Conservation (phyloP, 768 basidiomycete genomes). For the Russula compacta region DNA sequence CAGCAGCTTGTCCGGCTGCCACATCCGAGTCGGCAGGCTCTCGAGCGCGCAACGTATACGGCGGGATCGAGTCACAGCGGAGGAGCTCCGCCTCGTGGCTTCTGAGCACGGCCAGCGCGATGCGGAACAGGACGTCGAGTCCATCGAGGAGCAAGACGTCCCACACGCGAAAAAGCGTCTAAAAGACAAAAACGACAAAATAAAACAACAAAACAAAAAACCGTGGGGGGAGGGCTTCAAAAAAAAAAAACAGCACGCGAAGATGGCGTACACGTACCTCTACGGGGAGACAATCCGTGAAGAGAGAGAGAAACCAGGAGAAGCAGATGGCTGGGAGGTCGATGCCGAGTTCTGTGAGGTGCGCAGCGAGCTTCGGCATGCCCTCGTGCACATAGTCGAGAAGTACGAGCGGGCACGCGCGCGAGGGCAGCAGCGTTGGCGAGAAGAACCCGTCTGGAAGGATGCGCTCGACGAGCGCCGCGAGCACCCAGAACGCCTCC, state of each 20-base stretch:
- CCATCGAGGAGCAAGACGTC: slow-evolving; percentile 93
- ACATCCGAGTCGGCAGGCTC: slow-evolving; percentile 85
- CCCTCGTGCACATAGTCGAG: slow-evolving; percentile 77
- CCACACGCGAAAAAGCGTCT: slow-evolving; percentile 96
- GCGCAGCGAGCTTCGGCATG: slow-evolving; percentile 63
- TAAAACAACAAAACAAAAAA: not conserved
- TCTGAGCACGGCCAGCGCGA: slow-evolving; percentile 80
- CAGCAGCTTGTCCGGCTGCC: slow-evolving; percentile 85
- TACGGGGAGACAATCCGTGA: slow-evolving; percentile 92
- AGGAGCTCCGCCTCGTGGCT: slow-evolving; percentile 78
- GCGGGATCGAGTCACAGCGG: slow-evolving; percentile 74
- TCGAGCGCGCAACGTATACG: slow-evolving; percentile 83
- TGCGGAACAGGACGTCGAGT: slow-evolving; percentile 81
- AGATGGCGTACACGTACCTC: slow-evolving; percentile 43
- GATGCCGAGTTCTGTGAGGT: slow-evolving; percentile 72
- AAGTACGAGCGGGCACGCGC: slow-evolving; percentile 88
- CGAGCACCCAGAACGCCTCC: slow-evolving; percentile 93
- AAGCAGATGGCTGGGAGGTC: slow-evolving; percentile 94
- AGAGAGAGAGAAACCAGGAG: slow-evolving; percentile 95
- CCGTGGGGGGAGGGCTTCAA: too few relatives aligned
- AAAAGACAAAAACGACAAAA: not conserved
- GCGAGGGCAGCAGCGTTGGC: slow-evolving; percentile 81
- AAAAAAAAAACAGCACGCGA: too few relatives aligned
- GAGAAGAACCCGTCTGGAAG: slow-evolving; percentile 93
- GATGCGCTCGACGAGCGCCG: slow-evolving; percentile 80